Conservation (phyloP, 2,329 filamentous ascomycete species). For the Ophiostoma triangulosporum region DNA sequence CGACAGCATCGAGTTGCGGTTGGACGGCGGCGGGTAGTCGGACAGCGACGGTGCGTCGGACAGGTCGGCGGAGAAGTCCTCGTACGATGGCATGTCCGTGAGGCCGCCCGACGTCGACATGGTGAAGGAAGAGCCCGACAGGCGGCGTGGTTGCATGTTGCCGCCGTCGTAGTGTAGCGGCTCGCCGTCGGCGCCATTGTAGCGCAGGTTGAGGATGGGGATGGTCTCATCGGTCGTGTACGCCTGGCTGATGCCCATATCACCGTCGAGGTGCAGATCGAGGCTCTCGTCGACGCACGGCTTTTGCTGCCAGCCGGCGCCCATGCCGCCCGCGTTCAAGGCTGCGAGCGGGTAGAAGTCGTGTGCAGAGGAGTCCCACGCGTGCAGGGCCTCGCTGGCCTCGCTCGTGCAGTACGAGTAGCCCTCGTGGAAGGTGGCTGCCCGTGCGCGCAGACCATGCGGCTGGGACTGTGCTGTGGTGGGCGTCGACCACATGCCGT, state of each 20-base stretch:
- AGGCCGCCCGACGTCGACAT: constrained; percentile 53
- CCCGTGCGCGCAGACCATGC: constrained; percentile 36
- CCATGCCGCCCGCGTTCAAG: constrained; percentile 25
- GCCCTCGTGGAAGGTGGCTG: constrained; percentile 47
- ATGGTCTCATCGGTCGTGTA: constrained; percentile 50
- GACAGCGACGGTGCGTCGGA: constrained; percentile 57
- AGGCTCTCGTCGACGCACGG: constrained; percentile 38
- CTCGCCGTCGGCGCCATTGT: constrained; percentile 33
- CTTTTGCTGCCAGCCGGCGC: constrained; percentile 40
- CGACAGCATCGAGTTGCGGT: constrained; percentile 56
- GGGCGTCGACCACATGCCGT: constrained; percentile 41
- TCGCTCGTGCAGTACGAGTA: constrained; percentile 46
- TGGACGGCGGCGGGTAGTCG: constrained; percentile 53
- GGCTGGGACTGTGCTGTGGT: constrained; percentile 19
- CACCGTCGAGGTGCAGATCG: constrained; percentile 43
- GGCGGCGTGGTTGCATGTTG: constrained; percentile 42
- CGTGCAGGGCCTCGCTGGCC: constrained; percentile 36
- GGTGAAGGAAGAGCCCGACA: constrained; percentile 62
- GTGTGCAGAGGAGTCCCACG: constrained; percentile 48
- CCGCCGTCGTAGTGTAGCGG: constrained; percentile 35
- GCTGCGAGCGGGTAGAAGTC: constrained; percentile 39
- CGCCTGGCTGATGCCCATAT: constrained; percentile 48
- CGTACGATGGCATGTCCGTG: constrained; percentile 57
- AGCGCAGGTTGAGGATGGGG: constrained; percentile 47
- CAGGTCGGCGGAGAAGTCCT: constrained; percentile 53